phyloP scores from a whole-genome alignment of 1,284 basidiomycete genomes.

The Bjerkandera adusta region DNA sequence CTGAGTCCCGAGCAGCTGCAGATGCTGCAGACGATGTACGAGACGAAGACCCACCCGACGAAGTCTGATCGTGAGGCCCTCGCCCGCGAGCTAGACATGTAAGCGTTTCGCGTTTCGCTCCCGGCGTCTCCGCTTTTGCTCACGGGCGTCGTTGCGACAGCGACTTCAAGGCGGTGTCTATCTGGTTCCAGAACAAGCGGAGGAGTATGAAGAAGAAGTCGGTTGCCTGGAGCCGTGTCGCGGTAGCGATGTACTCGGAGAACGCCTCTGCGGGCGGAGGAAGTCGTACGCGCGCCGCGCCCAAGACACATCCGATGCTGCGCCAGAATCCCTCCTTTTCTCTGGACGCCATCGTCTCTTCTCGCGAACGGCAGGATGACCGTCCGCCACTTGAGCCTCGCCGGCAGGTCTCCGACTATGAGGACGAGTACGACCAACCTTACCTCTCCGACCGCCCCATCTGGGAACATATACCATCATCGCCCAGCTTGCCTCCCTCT shows the following conservation, averaged over 20 bases:
- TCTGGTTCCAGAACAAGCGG: slow-evolving; percentile 53
- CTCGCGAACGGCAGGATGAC: slow-evolving; percentile 34
- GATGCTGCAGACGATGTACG: slow-evolving; percentile 38
- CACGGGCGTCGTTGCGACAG: slow-evolving; percentile 22
- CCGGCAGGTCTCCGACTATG: slow-evolving; percentile 2
- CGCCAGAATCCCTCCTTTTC: slow-evolving; percentile 29
- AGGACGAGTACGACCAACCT: neutral
- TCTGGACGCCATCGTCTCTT: slow-evolving; percentile 39
- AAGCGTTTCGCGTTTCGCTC: slow-evolving; percentile 12
- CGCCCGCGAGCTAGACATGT: slow-evolving; percentile 43
- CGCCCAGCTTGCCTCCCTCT: slow-evolving; percentile 35
- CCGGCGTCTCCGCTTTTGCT: neutral
- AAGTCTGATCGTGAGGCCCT: slow-evolving; percentile 41
- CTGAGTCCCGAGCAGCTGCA: slow-evolving; percentile 37
- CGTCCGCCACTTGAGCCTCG: slow-evolving; percentile 31
- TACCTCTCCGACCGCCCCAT: slow-evolving; percentile 17
- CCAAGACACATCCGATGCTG: slow-evolving; percentile 19
- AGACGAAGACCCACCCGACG: slow-evolving; percentile 40
- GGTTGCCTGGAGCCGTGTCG: slow-evolving; percentile 27
- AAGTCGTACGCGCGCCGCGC: neutral
- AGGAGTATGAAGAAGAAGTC: slow-evolving; percentile 40
- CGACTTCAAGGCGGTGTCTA: slow-evolving; percentile 47
- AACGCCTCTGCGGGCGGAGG: slow-evolving; percentile 21
- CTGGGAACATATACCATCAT: slow-evolving; percentile 44
- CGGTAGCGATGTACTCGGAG: slow-evolving; percentile 26